Conservation (phyloP, 169 alveolate genomes). For the Plasmodium cynomolgi region DNA sequence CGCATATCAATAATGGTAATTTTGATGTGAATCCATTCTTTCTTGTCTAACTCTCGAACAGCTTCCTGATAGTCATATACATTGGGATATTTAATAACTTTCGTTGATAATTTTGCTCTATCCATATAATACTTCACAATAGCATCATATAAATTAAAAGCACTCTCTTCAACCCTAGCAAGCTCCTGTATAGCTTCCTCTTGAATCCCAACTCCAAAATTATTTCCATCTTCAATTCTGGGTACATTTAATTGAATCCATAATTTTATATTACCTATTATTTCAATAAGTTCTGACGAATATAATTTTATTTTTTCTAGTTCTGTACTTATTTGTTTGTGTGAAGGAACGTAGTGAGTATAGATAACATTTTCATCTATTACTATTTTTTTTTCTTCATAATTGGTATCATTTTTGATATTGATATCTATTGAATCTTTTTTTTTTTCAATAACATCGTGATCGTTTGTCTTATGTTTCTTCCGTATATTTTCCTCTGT, state of each 20-base stretch:
- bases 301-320: constrained; percentile 85
- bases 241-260: constrained; percentile 93
- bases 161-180: constrained; percentile 91
- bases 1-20: constrained; percentile 91
- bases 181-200: constrained; percentile 93
- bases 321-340: constrained; percentile 86
- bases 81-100: constrained; percentile 89
- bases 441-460: constrained; percentile 25
- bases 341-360: constrained; percentile 83
- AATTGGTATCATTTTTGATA: background rate
- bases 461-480: constrained; percentile 74
- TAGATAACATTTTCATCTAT: constrained; percentile 75
- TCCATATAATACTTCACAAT: constrained; percentile 90
- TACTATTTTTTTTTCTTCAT: constrained; percentile 18
- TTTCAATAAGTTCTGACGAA: constrained; percentile 90
- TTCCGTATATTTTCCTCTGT: constrained; percentile 61
- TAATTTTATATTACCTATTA: constrained; percentile 88
- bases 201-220: constrained; percentile 93
- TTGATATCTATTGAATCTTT: constrained; percentile 11
- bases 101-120: constrained; percentile 90
- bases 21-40: constrained; percentile 91
- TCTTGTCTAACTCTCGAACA: constrained; percentile 89
- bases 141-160: constrained; percentile 88
- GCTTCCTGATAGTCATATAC: constrained; percentile 90
- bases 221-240: constrained; percentile 92